A percentile compares a stretch with the other conserved stretches of the same genome.
Evolutionary conservation across 2,329 filamentous ascomycete genomes (phyloP).

Genomic region (Nemania abortiva): DNA sequence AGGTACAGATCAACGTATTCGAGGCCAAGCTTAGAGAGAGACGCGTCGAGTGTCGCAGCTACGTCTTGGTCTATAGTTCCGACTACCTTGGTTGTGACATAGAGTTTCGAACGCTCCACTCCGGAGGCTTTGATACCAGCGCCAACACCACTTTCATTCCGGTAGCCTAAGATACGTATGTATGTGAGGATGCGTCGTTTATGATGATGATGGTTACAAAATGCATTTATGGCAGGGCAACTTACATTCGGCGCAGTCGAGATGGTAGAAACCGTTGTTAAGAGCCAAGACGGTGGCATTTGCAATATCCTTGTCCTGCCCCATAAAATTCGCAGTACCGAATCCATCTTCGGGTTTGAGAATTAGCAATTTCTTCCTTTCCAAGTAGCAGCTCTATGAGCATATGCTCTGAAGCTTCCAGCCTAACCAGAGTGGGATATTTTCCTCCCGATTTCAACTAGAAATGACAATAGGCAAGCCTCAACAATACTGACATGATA

Average conservation of each 20-base stretch:
- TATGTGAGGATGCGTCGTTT: neutral
- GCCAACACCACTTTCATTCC: slow-evolving; percentile 77
- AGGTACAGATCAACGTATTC: slow-evolving; percentile 81
- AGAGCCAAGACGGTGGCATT: slow-evolving; percentile 71
- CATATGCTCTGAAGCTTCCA: neutral
- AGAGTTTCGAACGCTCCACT: slow-evolving; percentile 75
- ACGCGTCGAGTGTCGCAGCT: slow-evolving; percentile 66
- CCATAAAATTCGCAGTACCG: slow-evolving; percentile 75
- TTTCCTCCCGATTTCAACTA: neutral
- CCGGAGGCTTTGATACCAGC: slow-evolving; percentile 75
- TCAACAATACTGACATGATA: slow-evolving; percentile 59
- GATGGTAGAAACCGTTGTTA: slow-evolving; percentile 74
- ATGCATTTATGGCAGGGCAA: neutral
- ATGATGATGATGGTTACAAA: neutral
- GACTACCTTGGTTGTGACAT: slow-evolving; percentile 71
- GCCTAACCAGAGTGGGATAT: neutral
- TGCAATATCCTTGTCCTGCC: slow-evolving; percentile 67
- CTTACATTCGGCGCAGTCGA: slow-evolving; percentile 79
- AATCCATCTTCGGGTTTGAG: slow-evolving; percentile 70
- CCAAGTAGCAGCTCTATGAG: neutral
- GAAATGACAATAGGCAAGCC: neutral
- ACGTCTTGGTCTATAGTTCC: slow-evolving; percentile 56
- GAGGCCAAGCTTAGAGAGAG: slow-evolving; percentile 72
- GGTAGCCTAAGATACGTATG: slow-evolving; percentile 60
- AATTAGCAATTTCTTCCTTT: slow-evolving; percentile 8